These are phyloP conservation scores for Argentina anserina DNA, from an alignment of 306 rosid genomes.

Conservation along the genomic window DNA sequence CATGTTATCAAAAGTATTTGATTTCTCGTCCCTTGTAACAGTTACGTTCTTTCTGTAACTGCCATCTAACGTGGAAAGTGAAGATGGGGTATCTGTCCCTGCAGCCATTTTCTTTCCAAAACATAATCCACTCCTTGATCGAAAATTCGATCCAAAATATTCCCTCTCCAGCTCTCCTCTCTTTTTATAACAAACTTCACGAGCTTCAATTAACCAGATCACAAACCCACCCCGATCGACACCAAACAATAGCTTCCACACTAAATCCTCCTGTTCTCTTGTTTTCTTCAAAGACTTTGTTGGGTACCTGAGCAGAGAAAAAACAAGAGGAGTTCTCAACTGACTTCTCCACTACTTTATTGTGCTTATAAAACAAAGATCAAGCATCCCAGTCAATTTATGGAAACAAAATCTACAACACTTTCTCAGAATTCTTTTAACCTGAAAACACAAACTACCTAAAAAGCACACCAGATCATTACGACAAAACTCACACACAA, in stretches of 20 bases:
- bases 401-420: not conserved
- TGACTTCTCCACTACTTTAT: not conserved
- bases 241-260: not conserved
- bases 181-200: slow-evolving; percentile 11
- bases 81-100: slow-evolving; percentile 33
- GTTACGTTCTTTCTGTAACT: slow-evolving; percentile 29
- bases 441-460: not conserved
- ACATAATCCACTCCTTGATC: slow-evolving; percentile 19
- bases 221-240: not conserved
- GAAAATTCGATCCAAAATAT: not conserved
- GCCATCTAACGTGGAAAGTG: slow-evolving; percentile 29
- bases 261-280: not conserved
- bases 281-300: not conserved
- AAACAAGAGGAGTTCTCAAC: slow-evolving; percentile 13
- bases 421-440: not conserved
- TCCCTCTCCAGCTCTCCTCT: slow-evolving; percentile 3
- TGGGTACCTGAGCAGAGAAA: not conserved
- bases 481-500: not conserved
- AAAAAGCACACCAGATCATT: not conserved
- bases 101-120: slow-evolving; percentile 37
- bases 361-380: slow-evolving; percentile 14
- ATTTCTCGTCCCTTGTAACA: slow-evolving; percentile 28
- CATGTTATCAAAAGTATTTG: slow-evolving; percentile 18
- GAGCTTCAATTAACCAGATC: not conserved
- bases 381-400: not conserved